Percentiles rank a stretch among this genome's conserved stretches.
Evolutionary conservation across 2,329 filamentous ascomycete species (phyloP).

Genomic region (Trichophyton rubrum): DNA sequence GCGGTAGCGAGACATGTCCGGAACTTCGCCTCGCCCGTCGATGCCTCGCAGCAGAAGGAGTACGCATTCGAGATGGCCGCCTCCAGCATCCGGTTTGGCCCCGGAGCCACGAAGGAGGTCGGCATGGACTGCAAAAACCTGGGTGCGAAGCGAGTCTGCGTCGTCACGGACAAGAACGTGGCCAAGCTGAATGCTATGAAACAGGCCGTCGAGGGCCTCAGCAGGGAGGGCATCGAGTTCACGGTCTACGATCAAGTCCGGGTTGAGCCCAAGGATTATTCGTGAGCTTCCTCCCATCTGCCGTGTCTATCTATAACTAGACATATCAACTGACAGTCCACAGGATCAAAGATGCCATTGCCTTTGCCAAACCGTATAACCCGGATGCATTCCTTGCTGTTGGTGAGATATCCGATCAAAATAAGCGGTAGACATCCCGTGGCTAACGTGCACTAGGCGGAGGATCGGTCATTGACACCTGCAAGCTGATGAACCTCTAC

Average conservation of each 20-base stretch:
- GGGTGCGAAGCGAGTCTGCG: constrained; percentile 71
- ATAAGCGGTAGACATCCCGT: not conserved
- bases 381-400: constrained; percentile 90
- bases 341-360: constrained; percentile 80
- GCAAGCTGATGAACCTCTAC: constrained; percentile 97
- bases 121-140: constrained; percentile 97
- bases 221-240: constrained; percentile 65
- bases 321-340: not conserved
- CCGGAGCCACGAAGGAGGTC: constrained; percentile 85
- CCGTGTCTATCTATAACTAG: not conserved
- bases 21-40: constrained; percentile 63
- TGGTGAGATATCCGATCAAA: constrained; percentile 34
- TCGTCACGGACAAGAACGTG: constrained; percentile 81
- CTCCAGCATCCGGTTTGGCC: constrained; percentile 85
- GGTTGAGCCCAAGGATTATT: constrained; percentile 90
- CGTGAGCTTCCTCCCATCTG: constrained; percentile 41
- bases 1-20: constrained; percentile 39
- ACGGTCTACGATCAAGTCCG: constrained; percentile 68
- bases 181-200: constrained; percentile 75
- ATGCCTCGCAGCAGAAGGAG: constrained; percentile 65
- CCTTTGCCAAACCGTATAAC: constrained; percentile 63
- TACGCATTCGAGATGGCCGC: constrained; percentile 99
- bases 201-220: constrained; percentile 70
- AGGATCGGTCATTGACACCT: constrained; percentile 93
- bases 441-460: constrained; percentile 36